Base-by-base conservation (phyloP, 2,329 filamentous ascomycete species). In the Drechslerella coelobrocha region DNA sequence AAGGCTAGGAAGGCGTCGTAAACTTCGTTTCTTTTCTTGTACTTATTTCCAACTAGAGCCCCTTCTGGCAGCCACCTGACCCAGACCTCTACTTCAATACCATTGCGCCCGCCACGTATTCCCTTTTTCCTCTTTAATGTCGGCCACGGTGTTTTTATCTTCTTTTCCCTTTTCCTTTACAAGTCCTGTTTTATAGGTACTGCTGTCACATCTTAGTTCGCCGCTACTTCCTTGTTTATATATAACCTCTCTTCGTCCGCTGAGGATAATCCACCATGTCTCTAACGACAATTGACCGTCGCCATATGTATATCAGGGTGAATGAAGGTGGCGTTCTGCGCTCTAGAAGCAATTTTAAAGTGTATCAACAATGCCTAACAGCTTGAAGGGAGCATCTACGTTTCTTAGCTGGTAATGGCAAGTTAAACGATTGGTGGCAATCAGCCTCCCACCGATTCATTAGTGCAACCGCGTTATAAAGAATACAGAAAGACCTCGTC, bases 1-100 rank as follows among this genome's bases (percentile, higher is more conserved):
- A 96, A 96, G 88, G 84, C 96, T 83, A 55, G 43, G 23, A 90
- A 89, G 85, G 88, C 56, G 19, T 60, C 89, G 29, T 72, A 55
- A 50, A 65, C 23, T 24, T 53, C 19, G 3, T 47, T 54, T 17
- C 43, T 52, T 56, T 10, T 23, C 23, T 53, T 39, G 37, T 54
- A 54, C 23, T 39, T 61, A 39, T 39, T 5, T n/a, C 29, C 6
- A 34, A 34, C 29, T 34, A 34, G 7, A 34, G 6, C 12, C 12
- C 29, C 29, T 34, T 14, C 34, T 14, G 12, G 4, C 34, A 39
- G n/a, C n/a, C n/a, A n/a, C n/a, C n/a, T n/a, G n/a, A n/a, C n/a
- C 12, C 53, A 24, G 43, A 50, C 23, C 56, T 34, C 47, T 41
- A 51, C 29, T 10, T 45, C 51, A 57, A 69, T 69, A 69, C 65